Percentiles rank a stretch among this genome's conserved stretches.
phyloP scores from a whole-genome alignment of 179 eudicot species.

The Actinidia arguta region DNA sequence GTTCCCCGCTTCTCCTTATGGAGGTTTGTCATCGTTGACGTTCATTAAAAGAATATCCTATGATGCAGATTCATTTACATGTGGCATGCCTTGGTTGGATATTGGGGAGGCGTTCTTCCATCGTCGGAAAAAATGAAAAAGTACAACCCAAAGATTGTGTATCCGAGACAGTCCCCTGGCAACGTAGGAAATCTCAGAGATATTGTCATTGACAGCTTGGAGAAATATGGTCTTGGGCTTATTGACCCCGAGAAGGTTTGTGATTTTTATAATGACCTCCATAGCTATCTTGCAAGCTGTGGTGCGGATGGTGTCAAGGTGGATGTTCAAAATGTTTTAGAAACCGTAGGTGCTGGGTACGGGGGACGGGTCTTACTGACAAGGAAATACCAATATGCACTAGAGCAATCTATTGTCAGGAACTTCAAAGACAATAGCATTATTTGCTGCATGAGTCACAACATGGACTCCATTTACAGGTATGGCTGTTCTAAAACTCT shows the following conservation, averaged over 20 bases:
- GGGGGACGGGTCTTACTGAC: conserved; percentile 82
- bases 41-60: neutral
- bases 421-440: conserved; percentile 69
- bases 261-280: conserved; percentile 73
- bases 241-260: conserved; percentile 64
- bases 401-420: conserved; percentile 66
- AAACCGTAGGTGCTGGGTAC: conserved; percentile 67
- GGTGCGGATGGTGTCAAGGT: conserved; percentile 90
- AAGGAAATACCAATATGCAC: conserved; percentile 57
- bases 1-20: neutral
- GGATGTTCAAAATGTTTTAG: conserved; percentile 72
- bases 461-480: conserved; percentile 80
- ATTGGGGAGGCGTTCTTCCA: conserved; percentile 85
- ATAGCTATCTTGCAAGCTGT: conserved; percentile 65
- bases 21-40: neutral
- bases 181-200: conserved; percentile 69
- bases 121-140: conserved; percentile 57
- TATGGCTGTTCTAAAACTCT: conserved; percentile 36
- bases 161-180: conserved; percentile 83
- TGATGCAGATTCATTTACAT: conserved; percentile 59
- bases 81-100: conserved; percentile 87
- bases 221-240: conserved; percentile 69
- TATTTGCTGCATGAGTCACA: conserved; percentile 84
- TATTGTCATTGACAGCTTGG: conserved; percentile 75
- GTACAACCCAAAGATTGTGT: conserved; percentile 60